These are phyloP conservation scores for Entonaema liquescens DNA, from an alignment of 495 filamentous ascomycete genomes.

Conservation along the genomic window DNA sequence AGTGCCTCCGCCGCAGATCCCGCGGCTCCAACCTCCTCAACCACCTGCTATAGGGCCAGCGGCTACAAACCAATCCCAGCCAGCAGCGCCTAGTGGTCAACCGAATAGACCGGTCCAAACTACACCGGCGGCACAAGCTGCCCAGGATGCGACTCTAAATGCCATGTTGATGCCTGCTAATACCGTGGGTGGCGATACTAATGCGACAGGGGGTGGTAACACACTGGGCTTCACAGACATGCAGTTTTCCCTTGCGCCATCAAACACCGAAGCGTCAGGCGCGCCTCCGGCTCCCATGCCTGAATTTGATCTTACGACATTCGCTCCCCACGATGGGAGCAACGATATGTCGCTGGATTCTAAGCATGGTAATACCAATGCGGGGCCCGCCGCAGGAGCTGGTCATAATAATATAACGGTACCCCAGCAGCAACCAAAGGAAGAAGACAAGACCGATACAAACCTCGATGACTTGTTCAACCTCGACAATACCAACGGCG, in stretches of 20 bases:
- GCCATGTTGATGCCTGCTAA: slow-evolving; percentile 31
- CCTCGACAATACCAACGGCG: slow-evolving; percentile 39
- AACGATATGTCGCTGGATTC: slow-evolving; percentile 27
- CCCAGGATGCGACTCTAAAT: slow-evolving; percentile 26
- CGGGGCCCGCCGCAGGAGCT: slow-evolving; percentile 4
- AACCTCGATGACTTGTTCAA: slow-evolving; percentile 54
- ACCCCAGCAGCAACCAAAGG: slow-evolving; percentile 29
- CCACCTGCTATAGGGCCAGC: slow-evolving; percentile 18
- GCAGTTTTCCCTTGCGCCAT: slow-evolving; percentile 54
- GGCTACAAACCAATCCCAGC: slow-evolving; percentile 31
- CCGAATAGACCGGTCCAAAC: slow-evolving; percentile 20
- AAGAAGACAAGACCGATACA: slow-evolving; percentile 40
- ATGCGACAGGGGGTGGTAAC: slow-evolving; percentile 18
- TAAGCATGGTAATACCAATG: slow-evolving; percentile 11
- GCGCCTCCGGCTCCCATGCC: slow-evolving; percentile 42
- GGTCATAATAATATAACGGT: slow-evolving; percentile 3
- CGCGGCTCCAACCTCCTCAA: slow-evolving; percentile 41
- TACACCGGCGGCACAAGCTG: slow-evolving; percentile 22
- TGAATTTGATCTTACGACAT: slow-evolving; percentile 46
- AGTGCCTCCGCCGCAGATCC: slow-evolving; percentile 46
- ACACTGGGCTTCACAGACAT: slow-evolving; percentile 53
- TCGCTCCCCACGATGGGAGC: slow-evolving; percentile 35
- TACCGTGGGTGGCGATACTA: slow-evolving; percentile 10
- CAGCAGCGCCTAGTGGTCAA: slow-evolving; percentile 14
- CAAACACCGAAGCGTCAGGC: slow-evolving; percentile 38